Base-by-base conservation (phyloP, 1,284 basidiomycete genomes). In the Exsudoporus floridanus region DNA sequence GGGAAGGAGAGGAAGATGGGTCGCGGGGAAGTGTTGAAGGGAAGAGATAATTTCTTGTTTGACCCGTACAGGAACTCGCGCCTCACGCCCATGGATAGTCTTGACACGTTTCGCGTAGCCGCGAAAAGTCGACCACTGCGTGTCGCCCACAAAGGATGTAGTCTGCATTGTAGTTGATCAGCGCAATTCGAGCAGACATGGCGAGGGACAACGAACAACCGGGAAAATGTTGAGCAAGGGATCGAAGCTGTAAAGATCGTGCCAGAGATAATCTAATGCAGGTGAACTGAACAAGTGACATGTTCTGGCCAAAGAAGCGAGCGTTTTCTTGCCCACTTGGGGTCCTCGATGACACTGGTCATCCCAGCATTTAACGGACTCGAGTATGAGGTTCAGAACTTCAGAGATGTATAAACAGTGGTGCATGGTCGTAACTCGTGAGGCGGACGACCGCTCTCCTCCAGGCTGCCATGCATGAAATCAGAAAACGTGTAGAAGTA, bases 201-300 rank as follows among this genome's bases (percentile, higher is more conserved):
- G 9, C 12, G 16, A 36, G 50, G 4, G 10, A 25, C 23, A 13
- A 59, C 59, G 19, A 31, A 62, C 62, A 0, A 10, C n/a, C 0
- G 57, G 62, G 3, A 52, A 41, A 13, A 48, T 5, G 0, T 25
- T 34, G 19, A 63, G 41, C 0, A 63, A 3, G 4, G 63, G 60
- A 3, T 23, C 30, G 16, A 61, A 48, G 14, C 36, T 21, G 33
- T 51, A 9, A 10, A 61, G 60, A 7, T 58, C 38, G 14, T 13
- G 43, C 60, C 60, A 61, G 12, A 64, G 57, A n/a, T 34, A 9
- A 25, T 62, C 60, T 10, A 64, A 18, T 2, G 62, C 62, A 4
- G 49, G 41, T 7, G 50, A 42, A 43, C 46, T 64, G 57, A 61
- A 54, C 14, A 40, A 13, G 3, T 19, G 57, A 25, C 60, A 61